Evolutionary conservation across 306 rosid genomes (phyloP), one percentile per base, ranked within the genome.

Genomic region (Coriaria nepalensis): DNA sequence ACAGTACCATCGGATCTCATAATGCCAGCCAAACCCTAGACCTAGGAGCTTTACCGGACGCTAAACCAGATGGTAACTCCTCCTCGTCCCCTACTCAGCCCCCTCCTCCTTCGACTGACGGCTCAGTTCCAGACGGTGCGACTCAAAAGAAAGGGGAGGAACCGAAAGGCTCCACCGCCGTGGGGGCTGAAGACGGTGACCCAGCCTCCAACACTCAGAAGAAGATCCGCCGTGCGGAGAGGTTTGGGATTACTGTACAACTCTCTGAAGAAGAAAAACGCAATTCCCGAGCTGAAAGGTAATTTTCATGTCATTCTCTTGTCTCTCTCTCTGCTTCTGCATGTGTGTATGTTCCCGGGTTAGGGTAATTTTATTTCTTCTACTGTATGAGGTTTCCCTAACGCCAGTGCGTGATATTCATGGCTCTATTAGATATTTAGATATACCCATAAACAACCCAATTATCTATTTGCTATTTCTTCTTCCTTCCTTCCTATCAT

Each of bases 221-320:
- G 77, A 88, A 88, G 75, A 77, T 78, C 11, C 86, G 79, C 58
- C 86, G 97, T 33, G 97, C 95, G 0, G 93, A 88, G 75, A 80
- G 97, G 36, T 88, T 88, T 35, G 97, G 97, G 6, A 81, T 88
- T 20, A 53, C 90, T 6, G 80, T 81, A 47, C 93, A 84, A 67
- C 52, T 83, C 13, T 73, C 88, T 10, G 90, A 83, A 45, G 65
- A 78, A 57, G 93, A 83, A 55, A 88, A 83, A 68, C 97, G 93
- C 49, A 84, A 88, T 64, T 81, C 95, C 35, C 78, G 96, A 29
- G 93, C 93, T 0, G 93, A 88, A 66, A 82, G 95, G 96, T 88
- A 43, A 37, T 10, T 8, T 5, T 10, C 7, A 45, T 45, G 39
- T 20, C 29, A 20, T 20, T 3, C 29, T 3, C 29, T 20, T 20